Conservation (phyloP, 495 filamentous ascomycete species). For the Penicillium canariense region DNA sequence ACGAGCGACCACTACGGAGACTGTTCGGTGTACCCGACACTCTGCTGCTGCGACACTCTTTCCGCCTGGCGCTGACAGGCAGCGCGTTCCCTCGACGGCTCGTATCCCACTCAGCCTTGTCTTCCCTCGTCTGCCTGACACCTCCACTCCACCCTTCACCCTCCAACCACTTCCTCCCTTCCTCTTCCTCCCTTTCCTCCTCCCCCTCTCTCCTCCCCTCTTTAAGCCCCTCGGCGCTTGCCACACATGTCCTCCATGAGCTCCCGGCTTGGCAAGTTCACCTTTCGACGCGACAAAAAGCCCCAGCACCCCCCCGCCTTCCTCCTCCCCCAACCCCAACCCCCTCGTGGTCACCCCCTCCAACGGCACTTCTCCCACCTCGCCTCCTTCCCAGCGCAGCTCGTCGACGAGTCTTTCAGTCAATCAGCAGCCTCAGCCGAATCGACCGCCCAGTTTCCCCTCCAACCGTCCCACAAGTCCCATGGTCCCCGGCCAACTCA, state of each 20-base stretch:
- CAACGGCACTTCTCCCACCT: conserved; percentile 35
- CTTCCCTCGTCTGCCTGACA: conserved; percentile 13
- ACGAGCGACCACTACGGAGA: no score
- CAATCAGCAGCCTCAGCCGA: conserved; percentile 12
- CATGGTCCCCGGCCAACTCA: conserved; percentile 56
- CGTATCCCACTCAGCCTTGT: conserved; percentile 19
- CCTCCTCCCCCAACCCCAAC: conserved; percentile 17
- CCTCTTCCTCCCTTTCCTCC: conserved; percentile 7
- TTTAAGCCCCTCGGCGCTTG: conserved; percentile 14
- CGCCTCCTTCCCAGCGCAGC: conserved; percentile 40
- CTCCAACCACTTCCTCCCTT: conserved; percentile 13
- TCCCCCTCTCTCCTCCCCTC: conserved; percentile 15
- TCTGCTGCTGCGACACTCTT: no score
- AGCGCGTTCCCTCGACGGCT: no score
- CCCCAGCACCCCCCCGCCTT: conserved; percentile 8
- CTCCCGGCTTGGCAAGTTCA: conserved; percentile 46
- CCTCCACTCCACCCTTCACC: conserved; percentile 9
- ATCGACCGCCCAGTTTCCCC: conserved; percentile 64
- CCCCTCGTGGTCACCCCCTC: conserved; percentile 31
- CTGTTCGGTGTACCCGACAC: no score
- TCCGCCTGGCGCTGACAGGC: no score
- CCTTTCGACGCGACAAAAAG: conserved; percentile 47
- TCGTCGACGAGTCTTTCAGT: conserved; percentile 55
- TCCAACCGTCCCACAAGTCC: conserved; percentile 59
- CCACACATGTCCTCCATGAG: conserved; percentile 50